phyloP scores from a whole-genome alignment of 2,329 filamentous ascomycete species.

The Penicillium verrucosum region DNA sequence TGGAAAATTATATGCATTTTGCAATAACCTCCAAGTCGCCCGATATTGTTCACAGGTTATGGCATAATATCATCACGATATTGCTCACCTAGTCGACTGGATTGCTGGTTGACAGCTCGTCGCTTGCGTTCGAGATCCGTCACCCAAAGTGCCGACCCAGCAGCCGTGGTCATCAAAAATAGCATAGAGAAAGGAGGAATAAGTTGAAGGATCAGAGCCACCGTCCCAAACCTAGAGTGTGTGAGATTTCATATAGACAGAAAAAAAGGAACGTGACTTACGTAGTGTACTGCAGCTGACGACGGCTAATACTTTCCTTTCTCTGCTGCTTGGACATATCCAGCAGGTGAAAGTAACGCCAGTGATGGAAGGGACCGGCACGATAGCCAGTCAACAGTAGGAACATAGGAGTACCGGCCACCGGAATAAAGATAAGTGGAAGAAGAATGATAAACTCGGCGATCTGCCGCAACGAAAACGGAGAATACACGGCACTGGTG shows the following conservation, averaged over 20 bases:
- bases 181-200: constrained; percentile 89
- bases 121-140: constrained; percentile 67
- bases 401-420: constrained; percentile 79
- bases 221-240: constrained; percentile 66
- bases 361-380: constrained; percentile 83
- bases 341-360: constrained; percentile 80
- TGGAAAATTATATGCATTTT: background rate
- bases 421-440: constrained; percentile 83
- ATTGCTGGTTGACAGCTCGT: constrained; percentile 20
- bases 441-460: constrained; percentile 75
- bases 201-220: constrained; percentile 81
- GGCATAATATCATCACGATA: constrained; percentile 39
- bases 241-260: background rate
- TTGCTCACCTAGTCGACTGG: constrained; percentile 23
- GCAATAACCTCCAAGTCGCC: background rate
- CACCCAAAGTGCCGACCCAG: constrained; percentile 83
- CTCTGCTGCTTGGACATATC: constrained; percentile 71
- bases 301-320: constrained; percentile 64
- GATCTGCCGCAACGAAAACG: constrained; percentile 89
- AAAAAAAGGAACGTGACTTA: constrained; percentile 30
- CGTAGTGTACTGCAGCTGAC: constrained; percentile 84
- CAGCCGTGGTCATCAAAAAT: constrained; percentile 82
- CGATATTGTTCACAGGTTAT: constrained; percentile 11
- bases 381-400: constrained; percentile 83
- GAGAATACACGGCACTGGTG: constrained; percentile 71